Conservation (phyloP, 2,329 filamentous ascomycete species). For the Pezicula carpinea region DNA sequence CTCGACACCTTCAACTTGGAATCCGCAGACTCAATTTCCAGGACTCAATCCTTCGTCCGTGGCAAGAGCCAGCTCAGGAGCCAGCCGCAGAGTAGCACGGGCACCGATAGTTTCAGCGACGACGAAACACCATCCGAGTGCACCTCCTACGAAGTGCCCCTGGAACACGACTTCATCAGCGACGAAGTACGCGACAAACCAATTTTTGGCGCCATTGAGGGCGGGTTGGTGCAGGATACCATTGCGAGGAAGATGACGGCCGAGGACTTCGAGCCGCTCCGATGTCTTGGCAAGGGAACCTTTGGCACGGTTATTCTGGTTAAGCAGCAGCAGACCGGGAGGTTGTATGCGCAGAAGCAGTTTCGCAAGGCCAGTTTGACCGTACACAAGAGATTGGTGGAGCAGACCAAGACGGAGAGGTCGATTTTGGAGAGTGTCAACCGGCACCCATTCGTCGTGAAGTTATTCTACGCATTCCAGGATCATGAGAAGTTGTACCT, state of each 20-base stretch:
- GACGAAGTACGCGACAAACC: conserved; percentile 44
- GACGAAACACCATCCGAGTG: conserved; percentile 58
- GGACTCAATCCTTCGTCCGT: conserved; percentile 51
- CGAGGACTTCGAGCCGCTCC: conserved; percentile 83
- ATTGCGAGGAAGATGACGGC: conserved; percentile 76
- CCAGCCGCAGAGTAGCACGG: conserved; percentile 46
- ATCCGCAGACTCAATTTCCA: conserved; percentile 32
- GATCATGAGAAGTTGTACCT: conserved; percentile 96
- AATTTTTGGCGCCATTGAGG: conserved; percentile 43
- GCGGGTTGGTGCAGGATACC: conserved; percentile 45
- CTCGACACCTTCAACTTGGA: conserved; percentile 73
- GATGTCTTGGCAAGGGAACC: conserved; percentile 91
- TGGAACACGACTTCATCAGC: conserved; percentile 83
- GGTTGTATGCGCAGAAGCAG: conserved; percentile 95
- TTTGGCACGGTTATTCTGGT: conserved; percentile 94
- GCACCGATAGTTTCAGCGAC: conserved; percentile 45
- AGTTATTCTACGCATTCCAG: conserved; percentile 97
- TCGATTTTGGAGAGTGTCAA: conserved; percentile 94
- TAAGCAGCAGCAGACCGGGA: conserved; percentile 80
- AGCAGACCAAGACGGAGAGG: conserved; percentile 96
- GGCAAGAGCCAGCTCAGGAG: conserved; percentile 51
- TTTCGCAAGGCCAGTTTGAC: conserved; percentile 95
- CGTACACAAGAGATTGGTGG: conserved; percentile 91
- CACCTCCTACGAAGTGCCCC: conserved; percentile 78
- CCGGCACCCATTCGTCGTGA: conserved; percentile 94